A percentile compares a stretch with the other conserved stretches of the same genome.
phyloP scores from a whole-genome alignment of 768 basidiomycete species.

The Xanthoconium stramineum region DNA sequence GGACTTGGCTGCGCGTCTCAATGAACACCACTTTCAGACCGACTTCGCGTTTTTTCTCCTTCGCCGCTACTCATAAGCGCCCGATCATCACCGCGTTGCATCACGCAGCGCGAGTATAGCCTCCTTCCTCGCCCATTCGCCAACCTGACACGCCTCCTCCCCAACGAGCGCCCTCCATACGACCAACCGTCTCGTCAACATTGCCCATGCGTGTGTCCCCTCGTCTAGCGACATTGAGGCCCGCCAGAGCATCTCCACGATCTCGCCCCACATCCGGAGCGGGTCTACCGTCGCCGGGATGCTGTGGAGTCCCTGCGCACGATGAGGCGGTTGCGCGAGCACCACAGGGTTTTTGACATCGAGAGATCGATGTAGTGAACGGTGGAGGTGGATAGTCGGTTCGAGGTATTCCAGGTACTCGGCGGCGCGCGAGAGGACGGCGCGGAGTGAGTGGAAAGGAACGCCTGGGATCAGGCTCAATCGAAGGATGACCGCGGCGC shows the following conservation, averaged over 20 bases:
- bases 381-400: conserved; percentile 4
- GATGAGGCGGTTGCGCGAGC: conserved; percentile 31
- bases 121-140: conserved; percentile 55
- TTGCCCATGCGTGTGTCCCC: conserved; percentile 43
- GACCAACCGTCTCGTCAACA: conserved; percentile 51
- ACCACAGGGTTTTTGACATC: not conserved
- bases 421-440: conserved; percentile 31
- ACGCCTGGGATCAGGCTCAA: conserved; percentile 34
- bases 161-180: conserved; percentile 52
- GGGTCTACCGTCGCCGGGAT: conserved; percentile 23
- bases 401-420: conserved; percentile 32
- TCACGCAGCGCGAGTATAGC: conserved; percentile 1
- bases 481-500: conserved; percentile 34
- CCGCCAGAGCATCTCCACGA: conserved; percentile 47
- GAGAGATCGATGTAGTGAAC: not conserved
- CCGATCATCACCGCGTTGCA: not conserved
- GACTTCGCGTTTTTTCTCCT: no score
- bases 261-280: conserved; percentile 45
- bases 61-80: not conserved
- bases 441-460: conserved; percentile 23
- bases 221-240: conserved; percentile 19
- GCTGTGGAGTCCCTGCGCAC: conserved; percentile 37
- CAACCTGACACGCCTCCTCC: conserved; percentile 32
- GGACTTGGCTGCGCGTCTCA: no score
- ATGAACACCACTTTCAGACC: no score